phyloP scores from a whole-genome alignment of 2,329 filamentous ascomycete genomes.

The Aphanocladium album region DNA sequence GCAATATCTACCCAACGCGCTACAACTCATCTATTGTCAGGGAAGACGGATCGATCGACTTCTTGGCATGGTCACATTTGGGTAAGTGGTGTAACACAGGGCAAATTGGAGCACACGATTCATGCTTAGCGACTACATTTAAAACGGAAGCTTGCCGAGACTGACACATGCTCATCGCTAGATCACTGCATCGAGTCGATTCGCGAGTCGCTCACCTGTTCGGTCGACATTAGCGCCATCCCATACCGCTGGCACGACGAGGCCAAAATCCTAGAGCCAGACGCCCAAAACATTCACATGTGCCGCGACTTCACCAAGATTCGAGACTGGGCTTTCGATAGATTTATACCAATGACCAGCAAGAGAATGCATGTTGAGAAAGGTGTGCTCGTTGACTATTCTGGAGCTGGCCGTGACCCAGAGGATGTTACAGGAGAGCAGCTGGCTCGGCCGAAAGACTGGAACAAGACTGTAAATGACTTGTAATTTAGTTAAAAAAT shows the following conservation, averaged over 20 bases:
- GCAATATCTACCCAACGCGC: constrained; percentile 2
- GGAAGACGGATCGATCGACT: constrained; percentile 10
- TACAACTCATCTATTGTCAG: constrained; percentile 14
- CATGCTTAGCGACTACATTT: too few relatives aligned
- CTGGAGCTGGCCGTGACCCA: not conserved
- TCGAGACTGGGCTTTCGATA: constrained; percentile 7
- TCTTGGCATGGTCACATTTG: constrained; percentile 8
- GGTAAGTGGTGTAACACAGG: constrained; percentile 1
- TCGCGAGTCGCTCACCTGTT: constrained; percentile 13
- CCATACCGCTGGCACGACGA: constrained; percentile 1
- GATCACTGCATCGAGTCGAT: constrained; percentile 14
- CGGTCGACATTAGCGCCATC: constrained; percentile 10
- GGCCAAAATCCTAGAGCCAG: constrained; percentile 2
- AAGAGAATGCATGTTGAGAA: constrained; percentile 8
- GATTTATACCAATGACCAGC: not conserved
- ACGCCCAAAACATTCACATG: constrained; percentile 1
- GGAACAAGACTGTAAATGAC: constrained; percentile 8
- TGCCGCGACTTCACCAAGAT: constrained; percentile 14
- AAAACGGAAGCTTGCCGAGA: too few relatives aligned
- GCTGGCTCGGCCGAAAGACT: not conserved
- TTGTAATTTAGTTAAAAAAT: not conserved
- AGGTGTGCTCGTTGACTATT: constrained; percentile 8
- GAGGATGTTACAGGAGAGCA: not conserved
- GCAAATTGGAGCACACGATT: too few relatives aligned
- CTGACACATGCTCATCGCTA: too few relatives aligned